phyloP scores from a whole-genome alignment of 1,284 basidiomycete species.

The Vanrija sp. region DNA sequence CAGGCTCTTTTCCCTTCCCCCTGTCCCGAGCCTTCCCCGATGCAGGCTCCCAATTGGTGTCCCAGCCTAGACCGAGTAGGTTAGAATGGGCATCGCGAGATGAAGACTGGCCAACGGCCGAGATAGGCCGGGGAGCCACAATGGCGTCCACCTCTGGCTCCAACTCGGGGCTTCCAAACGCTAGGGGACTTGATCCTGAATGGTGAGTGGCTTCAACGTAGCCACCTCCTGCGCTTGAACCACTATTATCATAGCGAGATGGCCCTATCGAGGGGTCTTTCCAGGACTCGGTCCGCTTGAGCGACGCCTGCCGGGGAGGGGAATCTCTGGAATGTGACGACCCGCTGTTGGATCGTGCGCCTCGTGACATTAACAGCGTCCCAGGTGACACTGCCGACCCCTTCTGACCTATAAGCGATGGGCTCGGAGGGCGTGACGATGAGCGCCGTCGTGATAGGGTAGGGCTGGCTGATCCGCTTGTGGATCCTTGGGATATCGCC shows the following conservation, averaged over 20 bases:
- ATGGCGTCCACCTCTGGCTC: constrained; percentile 16
- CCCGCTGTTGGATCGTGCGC: constrained; percentile 28
- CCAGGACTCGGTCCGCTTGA: constrained; percentile 13
- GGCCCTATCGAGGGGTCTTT: neutral
- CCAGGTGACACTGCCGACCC: constrained; percentile 21
- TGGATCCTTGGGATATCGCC: constrained; percentile 4
- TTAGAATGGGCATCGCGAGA: constrained; percentile 27
- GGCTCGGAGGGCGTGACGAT: constrained; percentile 32
- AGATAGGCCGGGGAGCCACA: constrained; percentile 15
- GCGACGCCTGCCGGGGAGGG: no score
- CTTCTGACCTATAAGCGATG: constrained; percentile 6
- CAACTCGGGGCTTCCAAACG: constrained; percentile 37
- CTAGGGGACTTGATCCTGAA: constrained; percentile 29
- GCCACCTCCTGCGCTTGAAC: constrained; percentile 20
- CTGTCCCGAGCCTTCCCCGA: constrained; percentile 26
- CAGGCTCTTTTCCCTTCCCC: constrained; percentile 28
- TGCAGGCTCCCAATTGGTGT: constrained; percentile 24
- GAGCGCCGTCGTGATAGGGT: constrained; percentile 4
- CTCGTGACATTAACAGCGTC: constrained; percentile 28
- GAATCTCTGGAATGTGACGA: constrained; percentile 9
- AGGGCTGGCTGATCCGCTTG: constrained; percentile 1
- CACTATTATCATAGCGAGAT: constrained; percentile 17
- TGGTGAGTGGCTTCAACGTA: constrained; percentile 3
- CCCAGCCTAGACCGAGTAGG: constrained; percentile 38
- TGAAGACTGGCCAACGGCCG: constrained; percentile 11